phyloP scores from a whole-genome alignment of 1,139 yeast species.

The Torulaspora pretoriensis region DNA sequence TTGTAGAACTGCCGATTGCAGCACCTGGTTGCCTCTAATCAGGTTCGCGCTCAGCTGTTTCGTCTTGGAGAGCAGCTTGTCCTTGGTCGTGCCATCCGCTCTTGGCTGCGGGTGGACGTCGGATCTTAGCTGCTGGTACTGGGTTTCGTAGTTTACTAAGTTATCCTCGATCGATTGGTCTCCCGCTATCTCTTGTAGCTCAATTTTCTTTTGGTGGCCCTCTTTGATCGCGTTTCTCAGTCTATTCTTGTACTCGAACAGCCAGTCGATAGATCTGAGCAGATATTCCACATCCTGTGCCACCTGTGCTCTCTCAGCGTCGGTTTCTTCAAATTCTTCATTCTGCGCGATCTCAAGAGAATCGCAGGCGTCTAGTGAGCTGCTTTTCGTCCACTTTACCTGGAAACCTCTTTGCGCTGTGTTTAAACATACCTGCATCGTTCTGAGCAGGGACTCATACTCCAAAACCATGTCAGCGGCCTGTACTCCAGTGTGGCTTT shows the following conservation, averaged over 20 bases:
- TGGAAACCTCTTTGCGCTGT: constrained; percentile 15
- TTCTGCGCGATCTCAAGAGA: constrained; percentile 13
- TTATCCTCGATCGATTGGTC: constrained; percentile 18
- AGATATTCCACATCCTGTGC: constrained; percentile 10
- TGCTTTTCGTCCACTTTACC: constrained; percentile 16
- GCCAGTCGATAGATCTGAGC: constrained; percentile 22
- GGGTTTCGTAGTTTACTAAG: constrained; percentile 7
- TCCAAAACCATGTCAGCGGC: constrained; percentile 12
- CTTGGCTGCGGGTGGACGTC: constrained; percentile 1
- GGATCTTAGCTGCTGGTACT: not conserved
- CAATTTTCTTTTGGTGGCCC: constrained; percentile 6
- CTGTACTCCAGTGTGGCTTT: constrained; percentile 4
- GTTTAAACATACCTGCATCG: constrained; percentile 17
- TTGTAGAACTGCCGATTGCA: constrained; percentile 54
- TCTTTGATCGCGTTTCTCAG: constrained; percentile 8
- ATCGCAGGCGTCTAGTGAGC: constrained; percentile 9
- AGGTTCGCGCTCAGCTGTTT: constrained; percentile 38
- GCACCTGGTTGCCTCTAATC: constrained; percentile 39
- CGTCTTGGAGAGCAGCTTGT: constrained; percentile 36
- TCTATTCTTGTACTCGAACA: constrained; percentile 16
- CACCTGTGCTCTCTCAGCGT: constrained; percentile 5
- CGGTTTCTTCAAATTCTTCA: constrained; percentile 9
- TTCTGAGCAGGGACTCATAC: constrained; percentile 19
- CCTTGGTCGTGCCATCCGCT: constrained; percentile 28
- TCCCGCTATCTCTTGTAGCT: constrained; percentile 18